Evolutionary conservation across 306 rosid genomes (phyloP).

Genomic region (Rosa persica): DNA sequence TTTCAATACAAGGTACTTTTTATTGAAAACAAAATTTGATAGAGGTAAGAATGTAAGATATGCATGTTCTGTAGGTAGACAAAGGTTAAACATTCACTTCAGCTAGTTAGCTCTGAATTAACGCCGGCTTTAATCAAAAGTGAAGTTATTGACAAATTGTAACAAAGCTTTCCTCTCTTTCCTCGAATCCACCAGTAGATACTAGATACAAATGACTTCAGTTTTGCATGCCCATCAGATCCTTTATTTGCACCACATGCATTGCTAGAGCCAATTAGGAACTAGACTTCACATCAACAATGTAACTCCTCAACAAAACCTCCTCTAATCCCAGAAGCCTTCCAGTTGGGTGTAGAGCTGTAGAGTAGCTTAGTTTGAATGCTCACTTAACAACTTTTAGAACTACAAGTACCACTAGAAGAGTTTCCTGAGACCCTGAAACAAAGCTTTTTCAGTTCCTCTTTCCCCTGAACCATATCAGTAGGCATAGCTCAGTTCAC

Average conservation of each 20-base stretch:
- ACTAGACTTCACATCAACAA: neutral
- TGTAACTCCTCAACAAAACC: neutral
- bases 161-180: neutral
- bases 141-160: neutral
- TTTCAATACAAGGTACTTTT: neutral
- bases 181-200: neutral
- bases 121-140: neutral
- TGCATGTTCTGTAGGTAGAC: neutral
- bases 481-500: conserved; percentile 1
- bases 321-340: neutral
- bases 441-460: neutral
- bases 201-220: neutral
- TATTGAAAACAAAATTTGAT: neutral
- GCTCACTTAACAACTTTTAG: neutral
- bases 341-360: neutral
- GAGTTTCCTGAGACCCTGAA: neutral
- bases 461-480: neutral
- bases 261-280: neutral
- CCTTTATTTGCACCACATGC: neutral
- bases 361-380: neutral
- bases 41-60: neutral
- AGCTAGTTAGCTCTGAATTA: neutral
- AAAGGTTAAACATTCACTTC: neutral
- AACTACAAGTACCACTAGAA: neutral
- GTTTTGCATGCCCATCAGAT: neutral